These are phyloP conservation scores for Parascedosporium putredinis DNA, from an alignment of 2,329 filamentous ascomycete species.

Conservation along the genomic window DNA sequence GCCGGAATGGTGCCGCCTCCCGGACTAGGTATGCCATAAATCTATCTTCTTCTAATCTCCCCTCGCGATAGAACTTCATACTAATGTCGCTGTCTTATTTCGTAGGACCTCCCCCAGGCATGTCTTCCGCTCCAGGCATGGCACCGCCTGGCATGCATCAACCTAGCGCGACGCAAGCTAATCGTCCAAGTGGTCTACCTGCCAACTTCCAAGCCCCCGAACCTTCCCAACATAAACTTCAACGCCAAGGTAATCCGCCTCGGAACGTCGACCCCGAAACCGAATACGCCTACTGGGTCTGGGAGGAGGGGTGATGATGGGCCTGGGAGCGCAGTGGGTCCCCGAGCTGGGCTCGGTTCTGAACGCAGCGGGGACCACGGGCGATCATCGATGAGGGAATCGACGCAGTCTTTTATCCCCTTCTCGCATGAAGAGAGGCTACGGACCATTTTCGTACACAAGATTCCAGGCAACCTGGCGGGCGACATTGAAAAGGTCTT, in stretches of 20 bases:
- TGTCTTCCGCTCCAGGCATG: constrained; percentile 71
- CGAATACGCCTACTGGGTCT: constrained; percentile 27
- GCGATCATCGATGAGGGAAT: constrained; percentile 56
- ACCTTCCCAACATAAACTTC: constrained; percentile 97
- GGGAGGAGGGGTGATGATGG: constrained; percentile 39
- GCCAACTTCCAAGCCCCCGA: constrained; percentile 74
- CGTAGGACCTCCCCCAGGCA: constrained; percentile 68
- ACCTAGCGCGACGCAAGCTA: constrained; percentile 62
- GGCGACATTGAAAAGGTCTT: constrained; percentile 73
- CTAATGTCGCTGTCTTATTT: constrained; percentile 10
- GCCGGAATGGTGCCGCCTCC: constrained; percentile 69
- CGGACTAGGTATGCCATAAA: constrained; percentile 58
- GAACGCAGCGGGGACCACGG: constrained; percentile 51
- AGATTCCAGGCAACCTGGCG: constrained; percentile 68
- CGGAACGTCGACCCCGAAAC: constrained; percentile 65
- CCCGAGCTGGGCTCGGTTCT: constrained; percentile 37
- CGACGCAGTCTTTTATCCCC: constrained; percentile 62
- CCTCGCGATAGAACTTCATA: too few relatives aligned
- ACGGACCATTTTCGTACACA: constrained; percentile 80
- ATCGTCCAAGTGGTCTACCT: constrained; percentile 70
- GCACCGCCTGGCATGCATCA: constrained; percentile 68
- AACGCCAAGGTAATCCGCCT: constrained; percentile 92
- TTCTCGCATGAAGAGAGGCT: constrained; percentile 85
- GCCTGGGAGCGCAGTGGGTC: constrained; percentile 14
- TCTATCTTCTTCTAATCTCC: not conserved